Base-by-base conservation (phyloP, 768 basidiomycete genomes). In the Lactarius psammicola region DNA sequence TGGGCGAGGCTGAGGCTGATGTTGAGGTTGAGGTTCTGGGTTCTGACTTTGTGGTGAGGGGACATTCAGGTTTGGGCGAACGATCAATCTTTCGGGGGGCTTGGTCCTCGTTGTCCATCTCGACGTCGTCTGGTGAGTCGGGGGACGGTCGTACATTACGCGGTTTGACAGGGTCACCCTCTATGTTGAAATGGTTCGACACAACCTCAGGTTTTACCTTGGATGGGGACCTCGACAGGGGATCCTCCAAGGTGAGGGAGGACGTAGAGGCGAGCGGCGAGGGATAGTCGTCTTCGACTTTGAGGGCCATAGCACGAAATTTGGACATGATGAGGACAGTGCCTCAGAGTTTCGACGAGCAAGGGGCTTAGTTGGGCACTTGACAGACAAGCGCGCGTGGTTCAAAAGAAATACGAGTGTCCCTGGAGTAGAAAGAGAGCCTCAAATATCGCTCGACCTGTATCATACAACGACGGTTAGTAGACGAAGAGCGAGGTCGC, bases 1-100 rank as follows among this genome's bases (percentile, higher is more conserved):
- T 77, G 57, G 74, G 59, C 23, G 72, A 69, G 15, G 69, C 60
- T 31, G 72, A 68, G 8, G 73, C 72, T 23, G 78, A 76, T 30
- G 79, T 76, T 0, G 78, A 76, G n/a, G n/a, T n/a, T n/a, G n/a
- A n/a, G 42, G 79, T 74, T 0, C 80, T 77, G 61, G 70, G 61
- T 61, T 68, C 60, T 30, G 67, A 28, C 60, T 65, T 76, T 36
- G 77, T 76, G 56, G 72, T 66, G 26, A 62, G 65, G 9, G 56
- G 31, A 34, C 70, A 76, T 64, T 76, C 79, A 28, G 70, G 56
- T 64, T 77, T 76, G 70, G 62, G 71, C 8, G 78, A 72, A 26
- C 60, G n/a, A 17, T 71, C 53, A n/a, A 61, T 51, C 60, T 70
- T 65, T 44, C 61, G 56, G 20, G 30, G 33, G 6, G 38, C 4